These are phyloP conservation scores for Talaromyces rugulosus DNA, from an alignment of 2,329 filamentous ascomycete species.

Conservation along the genomic window DNA sequence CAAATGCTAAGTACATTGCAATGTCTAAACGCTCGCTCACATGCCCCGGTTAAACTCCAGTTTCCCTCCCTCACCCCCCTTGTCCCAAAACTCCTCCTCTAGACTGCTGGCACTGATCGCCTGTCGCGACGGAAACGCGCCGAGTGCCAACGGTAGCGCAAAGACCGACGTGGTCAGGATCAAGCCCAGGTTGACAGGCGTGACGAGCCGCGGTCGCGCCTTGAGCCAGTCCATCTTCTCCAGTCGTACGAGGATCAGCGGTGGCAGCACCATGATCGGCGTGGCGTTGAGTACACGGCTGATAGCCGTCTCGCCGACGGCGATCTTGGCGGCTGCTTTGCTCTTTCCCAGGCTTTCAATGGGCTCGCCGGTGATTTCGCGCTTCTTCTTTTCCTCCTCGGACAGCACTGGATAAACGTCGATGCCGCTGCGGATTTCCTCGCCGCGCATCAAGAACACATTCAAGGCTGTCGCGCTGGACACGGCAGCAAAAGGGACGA, in stretches of 20 bases:
- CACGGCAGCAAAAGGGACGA: conserved; percentile 94
- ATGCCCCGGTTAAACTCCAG: conserved; percentile 98
- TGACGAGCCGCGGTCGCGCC: conserved; percentile 68
- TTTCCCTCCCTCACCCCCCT: conserved; percentile 71
- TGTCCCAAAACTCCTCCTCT: conserved; percentile 81
- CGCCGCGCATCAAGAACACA: conserved; percentile 94
- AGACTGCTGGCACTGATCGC: conserved; percentile 69
- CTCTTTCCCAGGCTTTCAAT: conserved; percentile 76
- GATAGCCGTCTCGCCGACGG: conserved; percentile 87
- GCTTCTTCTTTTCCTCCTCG: conserved; percentile 61
- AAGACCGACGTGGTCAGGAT: conserved; percentile 84
- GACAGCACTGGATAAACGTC: conserved; percentile 82
- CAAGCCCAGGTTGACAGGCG: conserved; percentile 79
- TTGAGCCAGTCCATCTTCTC: conserved; percentile 81
- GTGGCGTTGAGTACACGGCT: conserved; percentile 90
- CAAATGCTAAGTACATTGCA: neutral
- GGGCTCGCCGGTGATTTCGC: conserved; percentile 61
- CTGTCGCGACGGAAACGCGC: conserved; percentile 88
- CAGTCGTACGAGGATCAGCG: conserved; percentile 76
- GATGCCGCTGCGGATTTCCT: conserved; percentile 90
- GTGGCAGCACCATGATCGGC: conserved; percentile 95
- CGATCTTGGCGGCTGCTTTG: conserved; percentile 79
- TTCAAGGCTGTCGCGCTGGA: conserved; percentile 88
- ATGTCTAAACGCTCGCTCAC: conserved; percentile 37
- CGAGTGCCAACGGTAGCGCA: conserved; percentile 83